Base-by-base conservation (phyloP, 768 basidiomycete genomes). In the Suillus spraguei region DNA sequence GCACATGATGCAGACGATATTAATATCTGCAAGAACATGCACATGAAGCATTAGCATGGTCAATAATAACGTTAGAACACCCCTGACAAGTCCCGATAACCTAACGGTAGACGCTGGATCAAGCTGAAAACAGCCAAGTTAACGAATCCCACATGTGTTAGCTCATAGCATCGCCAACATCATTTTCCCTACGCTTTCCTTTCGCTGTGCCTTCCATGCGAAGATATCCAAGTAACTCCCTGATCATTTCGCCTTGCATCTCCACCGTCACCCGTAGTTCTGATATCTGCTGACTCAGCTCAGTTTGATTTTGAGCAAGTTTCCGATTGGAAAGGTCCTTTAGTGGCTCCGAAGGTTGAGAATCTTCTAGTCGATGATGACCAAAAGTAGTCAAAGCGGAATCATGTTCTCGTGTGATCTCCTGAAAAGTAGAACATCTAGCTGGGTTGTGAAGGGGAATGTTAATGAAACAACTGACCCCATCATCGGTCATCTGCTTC, bases 401-500 rank as follows among this genome's bases (percentile, higher is more conserved):
- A 49, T 66, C 66, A 14, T 68, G 66, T 41, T 70, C 68, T 9
- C 69, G 64, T 17, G 60, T 60, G 36, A 41, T 59, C 3, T 16
- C 20, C 46, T 50, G 16, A 55, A 28, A 61, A 62, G 36, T 54
- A 41, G 36, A 65, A 64, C 61, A 49, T 38, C 5, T 60, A 20
- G 60, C 59, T 46, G 28, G 10, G 14, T 16, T 32, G 20, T 4
- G 1, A 22, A 36, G n/a, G n/a, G 16, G 5, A 22, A 24, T 28
- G 28, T 28, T 28, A 4, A 28, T 8, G 24, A 59, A 44, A 44
- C 33, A 46, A 64, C 80, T n/a, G 49, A 82, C 84, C 52, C 81
- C 77, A 56, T 81, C 74, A 22, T 72, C 76, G 0, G 81, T 82
- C 92, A 95, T 94, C 36, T 82, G 82, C 63, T 95, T 93, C 91